phyloP scores from a whole-genome alignment of 2,329 filamentous ascomycete species.

The Exophiala aquamarina region DNA sequence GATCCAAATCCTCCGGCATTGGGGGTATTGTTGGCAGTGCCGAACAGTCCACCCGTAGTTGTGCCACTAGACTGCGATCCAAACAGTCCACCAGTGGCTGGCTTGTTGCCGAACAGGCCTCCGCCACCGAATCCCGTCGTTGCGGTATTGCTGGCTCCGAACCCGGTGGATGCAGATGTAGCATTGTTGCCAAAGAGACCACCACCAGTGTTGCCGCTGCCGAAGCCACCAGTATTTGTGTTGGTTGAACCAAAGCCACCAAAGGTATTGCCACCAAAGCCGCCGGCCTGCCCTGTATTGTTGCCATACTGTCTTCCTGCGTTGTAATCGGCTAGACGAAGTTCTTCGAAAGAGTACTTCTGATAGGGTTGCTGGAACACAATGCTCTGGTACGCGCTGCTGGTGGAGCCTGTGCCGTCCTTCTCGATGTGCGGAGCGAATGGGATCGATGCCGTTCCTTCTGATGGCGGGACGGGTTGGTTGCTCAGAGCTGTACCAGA shows the following conservation, averaged over 20 bases:
- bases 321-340: conserved; percentile 81
- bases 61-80: conserved; percentile 32
- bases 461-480: conserved; percentile 38
- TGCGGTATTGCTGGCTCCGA: conserved; percentile 32
- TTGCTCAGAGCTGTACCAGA: conserved; percentile 44
- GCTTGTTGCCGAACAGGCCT: conserved; percentile 43
- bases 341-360: conserved; percentile 86
- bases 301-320: conserved; percentile 84
- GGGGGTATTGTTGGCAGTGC: conserved; percentile 36
- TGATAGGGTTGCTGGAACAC: conserved; percentile 54
- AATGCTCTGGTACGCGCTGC: conserved; percentile 50
- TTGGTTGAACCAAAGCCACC: conserved; percentile 40
- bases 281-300: conserved; percentile 73
- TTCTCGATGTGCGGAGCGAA: conserved; percentile 48
- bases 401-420: conserved; percentile 38
- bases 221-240: conserved; percentile 25
- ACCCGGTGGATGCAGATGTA: conserved; percentile 35
- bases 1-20: conserved; percentile 35
- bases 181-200: conserved; percentile 39
- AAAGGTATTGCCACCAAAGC: conserved; percentile 68
- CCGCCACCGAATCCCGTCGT: conserved; percentile 45
- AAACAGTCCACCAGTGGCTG: conserved; percentile 30
- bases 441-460: conserved; percentile 47
- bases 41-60: conserved; percentile 41
- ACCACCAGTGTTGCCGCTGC: conserved; percentile 14